Conservation (phyloP, 129 eudicot species). For the Flaveria sonorensis region DNA sequence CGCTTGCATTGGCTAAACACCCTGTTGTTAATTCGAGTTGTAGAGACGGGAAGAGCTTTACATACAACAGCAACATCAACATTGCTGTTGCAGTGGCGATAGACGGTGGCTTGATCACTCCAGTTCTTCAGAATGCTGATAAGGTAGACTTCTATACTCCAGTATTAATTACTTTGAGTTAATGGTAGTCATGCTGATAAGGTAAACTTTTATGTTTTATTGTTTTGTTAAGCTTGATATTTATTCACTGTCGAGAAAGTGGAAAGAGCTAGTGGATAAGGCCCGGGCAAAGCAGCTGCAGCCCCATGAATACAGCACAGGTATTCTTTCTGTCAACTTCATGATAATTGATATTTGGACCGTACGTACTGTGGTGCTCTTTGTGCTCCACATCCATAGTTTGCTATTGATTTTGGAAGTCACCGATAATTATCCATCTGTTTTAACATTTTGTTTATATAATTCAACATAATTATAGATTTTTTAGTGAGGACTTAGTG, state of each 20-base stretch:
- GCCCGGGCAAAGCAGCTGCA: slow-evolving; percentile 95
- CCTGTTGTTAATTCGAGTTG: slow-evolving; percentile 96
- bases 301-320: slow-evolving; percentile 86
- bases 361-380: too few species aligned
- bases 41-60: slow-evolving; percentile 96
- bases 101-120: slow-evolving; percentile 95
- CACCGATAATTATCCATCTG: too few species aligned
- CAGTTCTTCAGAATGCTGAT: slow-evolving; percentile 96
- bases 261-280: slow-evolving; percentile 98
- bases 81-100: slow-evolving; percentile 96
- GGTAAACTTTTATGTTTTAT: slow-evolving; percentile 4
- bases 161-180: slow-evolving; percentile 10
- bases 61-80: slow-evolving; percentile 84
- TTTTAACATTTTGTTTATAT: too few species aligned
- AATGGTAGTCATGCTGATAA: slow-evolving; percentile 2
- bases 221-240: slow-evolving; percentile 66
- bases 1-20: slow-evolving; percentile 88
- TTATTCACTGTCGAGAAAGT: slow-evolving; percentile 87
- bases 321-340: slow-evolving; percentile 41
- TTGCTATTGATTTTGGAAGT: too few species aligned
- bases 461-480: too few species aligned
- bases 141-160: slow-evolving; percentile 49
- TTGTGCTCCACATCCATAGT: too few species aligned
- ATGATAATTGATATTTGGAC: not conserved
- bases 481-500: not conserved